Evolutionary conservation across 2,329 filamentous ascomycete genomes (phyloP).

Genomic region (Xylariaceae sp.): DNA sequence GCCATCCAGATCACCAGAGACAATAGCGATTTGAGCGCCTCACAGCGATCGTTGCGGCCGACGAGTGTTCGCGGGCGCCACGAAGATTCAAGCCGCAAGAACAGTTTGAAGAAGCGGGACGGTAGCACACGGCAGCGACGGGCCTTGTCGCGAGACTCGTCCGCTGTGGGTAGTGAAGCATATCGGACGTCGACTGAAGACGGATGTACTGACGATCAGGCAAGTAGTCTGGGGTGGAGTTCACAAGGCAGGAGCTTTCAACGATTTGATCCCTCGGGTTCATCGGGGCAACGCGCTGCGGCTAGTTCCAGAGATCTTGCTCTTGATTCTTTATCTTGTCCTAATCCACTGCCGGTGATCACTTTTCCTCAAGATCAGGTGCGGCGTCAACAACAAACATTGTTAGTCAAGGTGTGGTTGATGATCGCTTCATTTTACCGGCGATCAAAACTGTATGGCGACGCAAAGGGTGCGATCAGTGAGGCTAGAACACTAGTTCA

Average conservation of each 20-base stretch:
- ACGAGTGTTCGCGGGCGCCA: slow-evolving; percentile 38
- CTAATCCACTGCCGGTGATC: slow-evolving; percentile 47
- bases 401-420: slow-evolving; percentile 80
- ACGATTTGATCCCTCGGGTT: slow-evolving; percentile 44
- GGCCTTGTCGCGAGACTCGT: slow-evolving; percentile 40
- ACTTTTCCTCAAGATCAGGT: slow-evolving; percentile 54
- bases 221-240: slow-evolving; percentile 42
- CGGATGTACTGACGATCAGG: slow-evolving; percentile 29
- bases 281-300: slow-evolving; percentile 37
- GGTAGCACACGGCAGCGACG: slow-evolving; percentile 46
- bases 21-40: slow-evolving; percentile 41
- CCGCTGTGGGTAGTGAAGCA: slow-evolving; percentile 47
- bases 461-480: slow-evolving; percentile 72
- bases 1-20: slow-evolving; percentile 75
- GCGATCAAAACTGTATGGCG: slow-evolving; percentile 72
- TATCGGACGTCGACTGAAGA: slow-evolving; percentile 48
- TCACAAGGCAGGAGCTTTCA: slow-evolving; percentile 41
- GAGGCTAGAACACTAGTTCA: slow-evolving; percentile 78
- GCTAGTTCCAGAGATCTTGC: slow-evolving; percentile 38
- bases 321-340: slow-evolving; percentile 41
- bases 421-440: slow-evolving; percentile 87
- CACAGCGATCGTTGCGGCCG: slow-evolving; percentile 32
- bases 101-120: slow-evolving; percentile 52
- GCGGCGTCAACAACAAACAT: slow-evolving; percentile 44
- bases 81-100: slow-evolving; percentile 46